Evolutionary conservation across 257 asterid genomes (phyloP).

Genomic region (Cruciata laevipes): DNA sequence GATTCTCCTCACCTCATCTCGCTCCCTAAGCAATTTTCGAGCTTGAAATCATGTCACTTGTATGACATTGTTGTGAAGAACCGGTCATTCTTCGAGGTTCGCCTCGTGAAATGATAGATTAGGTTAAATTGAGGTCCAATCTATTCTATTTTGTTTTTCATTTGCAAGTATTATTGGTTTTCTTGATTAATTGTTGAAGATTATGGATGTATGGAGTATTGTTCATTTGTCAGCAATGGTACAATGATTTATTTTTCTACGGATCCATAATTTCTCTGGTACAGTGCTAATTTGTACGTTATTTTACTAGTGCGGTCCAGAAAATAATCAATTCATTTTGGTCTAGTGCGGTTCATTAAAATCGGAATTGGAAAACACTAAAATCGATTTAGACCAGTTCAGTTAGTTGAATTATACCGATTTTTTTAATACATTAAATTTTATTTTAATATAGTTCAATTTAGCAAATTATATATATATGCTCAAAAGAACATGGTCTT

Average conservation of each 20-base stretch:
- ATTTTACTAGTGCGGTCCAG: too few relatives aligned
- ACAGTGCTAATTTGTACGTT: too few relatives aligned
- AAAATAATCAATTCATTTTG: too few relatives aligned
- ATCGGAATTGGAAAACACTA: too few relatives aligned
- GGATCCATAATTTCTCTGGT: too few relatives aligned
- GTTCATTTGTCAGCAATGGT: not conserved
- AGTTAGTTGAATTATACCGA: too few relatives aligned
- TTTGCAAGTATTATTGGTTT: not conserved
- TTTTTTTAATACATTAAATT: too few relatives aligned
- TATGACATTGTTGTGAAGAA: constrained; percentile 40
- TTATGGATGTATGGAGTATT: not conserved
- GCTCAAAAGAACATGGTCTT: too few relatives aligned
- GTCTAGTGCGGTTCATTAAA: too few relatives aligned
- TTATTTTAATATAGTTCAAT: too few relatives aligned
- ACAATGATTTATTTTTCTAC: not conserved
- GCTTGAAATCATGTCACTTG: constrained; percentile 25
- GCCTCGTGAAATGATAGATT: not conserved
- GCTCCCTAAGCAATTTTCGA: constrained; percentile 23
- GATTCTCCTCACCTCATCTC: constrained; percentile 31
- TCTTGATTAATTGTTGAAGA: not conserved
- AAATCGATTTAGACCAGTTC: too few relatives aligned
- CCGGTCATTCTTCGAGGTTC: constrained; percentile 35
- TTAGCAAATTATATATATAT: too few relatives aligned
- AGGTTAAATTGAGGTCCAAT: not conserved
- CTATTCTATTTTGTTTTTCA: not conserved